Evolutionary conservation across 305 asterid species (phyloP).

Genomic region (Fraxinus greggii): DNA sequence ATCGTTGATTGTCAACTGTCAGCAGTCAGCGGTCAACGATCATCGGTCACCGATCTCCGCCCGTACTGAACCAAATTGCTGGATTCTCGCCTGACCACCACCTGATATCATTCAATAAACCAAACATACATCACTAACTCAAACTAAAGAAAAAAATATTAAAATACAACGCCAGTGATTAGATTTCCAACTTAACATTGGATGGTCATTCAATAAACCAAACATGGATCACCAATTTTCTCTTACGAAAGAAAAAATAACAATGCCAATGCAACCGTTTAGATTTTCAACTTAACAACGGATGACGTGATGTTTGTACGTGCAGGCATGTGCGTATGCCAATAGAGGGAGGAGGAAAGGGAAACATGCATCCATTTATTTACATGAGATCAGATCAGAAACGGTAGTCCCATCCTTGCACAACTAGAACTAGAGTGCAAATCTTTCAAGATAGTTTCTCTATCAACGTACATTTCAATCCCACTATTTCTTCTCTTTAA

Average conservation of each 20-base stretch:
- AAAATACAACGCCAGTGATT: not conserved
- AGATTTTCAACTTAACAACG: not conserved
- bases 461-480: not conserved
- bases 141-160: not conserved
- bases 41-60: no score
- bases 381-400: not conserved
- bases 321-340: not conserved
- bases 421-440: not conserved
- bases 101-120: not conserved
- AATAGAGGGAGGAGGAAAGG: not conserved
- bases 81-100: no score
- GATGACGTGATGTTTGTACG: not conserved
- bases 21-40: no score
- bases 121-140: not conserved
- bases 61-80: no score
- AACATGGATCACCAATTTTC: not conserved
- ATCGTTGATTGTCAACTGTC: no score
- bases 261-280: not conserved
- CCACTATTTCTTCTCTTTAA: not conserved
- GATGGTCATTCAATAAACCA: not conserved
- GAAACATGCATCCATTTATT: not conserved
- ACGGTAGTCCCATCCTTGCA: not conserved
- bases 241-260: not conserved
- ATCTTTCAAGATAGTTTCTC: not conserved
- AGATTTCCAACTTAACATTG: not conserved